These are phyloP conservation scores for Cokeromyces recurvatus DNA, from an alignment of 371 early-diverging fungal species.

Conservation along the genomic window DNA sequence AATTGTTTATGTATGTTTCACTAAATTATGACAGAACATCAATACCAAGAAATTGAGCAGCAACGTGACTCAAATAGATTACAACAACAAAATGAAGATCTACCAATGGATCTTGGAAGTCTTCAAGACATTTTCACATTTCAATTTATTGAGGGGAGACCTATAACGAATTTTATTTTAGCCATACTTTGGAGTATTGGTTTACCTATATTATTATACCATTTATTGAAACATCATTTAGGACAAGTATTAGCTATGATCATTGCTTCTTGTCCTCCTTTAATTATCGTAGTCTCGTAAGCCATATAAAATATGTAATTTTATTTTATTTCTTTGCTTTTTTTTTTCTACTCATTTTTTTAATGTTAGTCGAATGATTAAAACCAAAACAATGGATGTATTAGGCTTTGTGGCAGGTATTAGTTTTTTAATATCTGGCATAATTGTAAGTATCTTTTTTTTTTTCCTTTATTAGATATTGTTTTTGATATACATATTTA, in stretches of 20 bases:
- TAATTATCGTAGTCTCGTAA: constrained; percentile 28
- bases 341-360: no score
- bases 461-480: no score
- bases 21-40: no score
- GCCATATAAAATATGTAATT: no score
- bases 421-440: constrained; percentile 30
- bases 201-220: constrained; percentile 30
- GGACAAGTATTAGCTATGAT: constrained; percentile 40
- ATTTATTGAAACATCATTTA: constrained; percentile 21
- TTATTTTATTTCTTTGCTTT: no score
- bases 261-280: constrained; percentile 30
- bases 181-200: constrained; percentile 39
- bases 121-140: constrained; percentile 33
- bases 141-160: constrained; percentile 27
- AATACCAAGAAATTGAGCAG: no score
- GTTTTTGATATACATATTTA: no score
- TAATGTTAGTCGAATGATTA: constrained; percentile 28
- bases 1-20: no score
- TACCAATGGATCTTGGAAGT: constrained; percentile 27
- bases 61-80: no score
- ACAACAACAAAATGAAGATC: constrained; percentile 23
- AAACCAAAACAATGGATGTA: constrained; percentile 18
- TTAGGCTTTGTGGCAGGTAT: constrained; percentile 27
- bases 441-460: constrained; percentile 32
- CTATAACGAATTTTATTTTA: constrained; percentile 28